Evolutionary conservation across 441 rosid species (phyloP), one percentile per base, ranked within the genome.

Genomic region (Pelargonium citronellum): DNA sequence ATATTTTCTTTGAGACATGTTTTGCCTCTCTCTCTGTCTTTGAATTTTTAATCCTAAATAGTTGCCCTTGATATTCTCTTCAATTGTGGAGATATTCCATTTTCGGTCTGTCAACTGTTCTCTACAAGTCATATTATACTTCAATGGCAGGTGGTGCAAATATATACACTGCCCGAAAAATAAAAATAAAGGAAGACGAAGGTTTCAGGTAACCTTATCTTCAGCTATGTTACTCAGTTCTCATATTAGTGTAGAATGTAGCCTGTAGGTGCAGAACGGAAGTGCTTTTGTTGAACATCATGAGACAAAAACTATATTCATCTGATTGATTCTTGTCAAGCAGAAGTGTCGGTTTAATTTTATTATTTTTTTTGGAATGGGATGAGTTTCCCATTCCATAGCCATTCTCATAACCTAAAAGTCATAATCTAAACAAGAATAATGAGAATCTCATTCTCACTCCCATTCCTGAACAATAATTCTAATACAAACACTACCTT

Each of bases 171-270:
- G 98, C 95, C 69, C 87, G 93, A 72, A 88, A 91, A 41, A 83
- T 93, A 76, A 93, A 87, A 83, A 89, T 93, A 71, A 93, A 88
- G 77, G 98, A 88, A 76, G 98, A 87, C 10, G 97, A 88, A 79
- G 88, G 87, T 75, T 85, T 78, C 72, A 84, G 87, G 98, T 85
- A 79, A 87, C 86, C 75, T 67, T 74, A 17, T 57, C 67, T 37
- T 57, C 22, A 12, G 41, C 12, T 70, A 17, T 9, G n/a, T 19
- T 24, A 30, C 16, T 12, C 15, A 39, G 27, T 20, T 68, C 4
- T 15, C 62, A 61, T n/a, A 15, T 37, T 24, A n/a, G 30, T 34
- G 9, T 16, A 3, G 30, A 19, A 12, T 19, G 20, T 30, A 7
- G 70, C 46, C 39, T 47, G 12, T 66, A 13, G 46, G 17, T 15